Percentiles rank a stretch among this genome's conserved stretches.
Conservation (phyloP, 2,329 filamentous ascomycete species). For the Pyrenophora seminiperda region DNA sequence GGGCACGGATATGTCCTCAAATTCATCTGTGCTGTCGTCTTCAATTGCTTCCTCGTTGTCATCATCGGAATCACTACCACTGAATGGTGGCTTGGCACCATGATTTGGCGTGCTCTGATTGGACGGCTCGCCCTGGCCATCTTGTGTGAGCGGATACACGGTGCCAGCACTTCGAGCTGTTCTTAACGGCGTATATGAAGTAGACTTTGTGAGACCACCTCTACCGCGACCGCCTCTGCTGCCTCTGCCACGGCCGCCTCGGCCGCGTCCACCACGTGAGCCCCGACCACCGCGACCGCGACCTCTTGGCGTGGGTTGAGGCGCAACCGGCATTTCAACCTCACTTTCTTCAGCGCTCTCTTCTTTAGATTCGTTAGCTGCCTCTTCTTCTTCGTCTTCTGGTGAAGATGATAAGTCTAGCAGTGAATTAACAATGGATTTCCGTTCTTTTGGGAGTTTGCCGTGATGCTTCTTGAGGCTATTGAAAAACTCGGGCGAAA, state of each 20-base stretch:
- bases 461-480: slow-evolving; percentile 37
- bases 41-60: slow-evolving; percentile 21
- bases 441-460: slow-evolving; percentile 34
- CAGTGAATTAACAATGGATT: slow-evolving; percentile 20
- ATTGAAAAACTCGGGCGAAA: slow-evolving; percentile 42
- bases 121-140: slow-evolving; percentile 42
- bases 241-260: slow-evolving; percentile 37
- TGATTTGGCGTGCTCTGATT: slow-evolving; percentile 41
- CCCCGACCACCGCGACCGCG: slow-evolving; percentile 38
- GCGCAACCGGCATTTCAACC: slow-evolving; percentile 23
- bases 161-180: slow-evolving; percentile 41
- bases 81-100: slow-evolving; percentile 36
- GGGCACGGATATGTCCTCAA: slow-evolving; percentile 20
- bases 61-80: slow-evolving; percentile 30
- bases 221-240: slow-evolving; percentile 36
- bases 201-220: slow-evolving; percentile 26
- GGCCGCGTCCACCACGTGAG: slow-evolving; percentile 35
- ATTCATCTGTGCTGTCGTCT: slow-evolving; percentile 25
- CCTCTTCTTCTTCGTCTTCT: slow-evolving; percentile 26
- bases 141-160: slow-evolving; percentile 42
- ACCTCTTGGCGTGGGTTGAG: slow-evolving; percentile 29
- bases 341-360: slow-evolving; percentile 34
- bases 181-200: slow-evolving; percentile 39
- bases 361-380: slow-evolving; percentile 26
- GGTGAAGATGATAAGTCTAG: slow-evolving; percentile 20